Percentiles rank a stretch among this genome's conserved stretches.
These are phyloP conservation scores for Xylaria sp. DNA, from an alignment of 2,329 filamentous ascomycete genomes.

Conservation along the genomic window DNA sequence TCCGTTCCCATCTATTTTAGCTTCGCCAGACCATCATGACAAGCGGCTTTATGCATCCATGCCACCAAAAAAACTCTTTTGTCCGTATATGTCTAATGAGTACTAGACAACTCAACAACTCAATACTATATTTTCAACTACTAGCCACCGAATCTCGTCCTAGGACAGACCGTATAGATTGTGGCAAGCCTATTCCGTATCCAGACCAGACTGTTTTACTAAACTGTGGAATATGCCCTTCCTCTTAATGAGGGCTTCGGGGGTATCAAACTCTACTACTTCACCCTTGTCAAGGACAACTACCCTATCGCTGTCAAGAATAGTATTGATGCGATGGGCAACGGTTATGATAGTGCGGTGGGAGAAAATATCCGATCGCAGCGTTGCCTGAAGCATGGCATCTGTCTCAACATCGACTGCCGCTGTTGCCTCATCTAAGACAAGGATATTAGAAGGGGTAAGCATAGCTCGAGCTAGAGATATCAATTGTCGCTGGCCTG, in stretches of 20 bases:
- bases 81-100: constrained; percentile 2
- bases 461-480: constrained; percentile 93
- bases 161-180: constrained; percentile 1
- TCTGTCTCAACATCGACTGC: constrained; percentile 76
- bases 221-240: constrained; percentile 88
- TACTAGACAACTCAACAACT: constrained; percentile 6
- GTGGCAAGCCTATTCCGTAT: constrained; percentile 54
- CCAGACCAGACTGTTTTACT: constrained; percentile 88
- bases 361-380: constrained; percentile 76
- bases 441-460: constrained; percentile 95
- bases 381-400: constrained; percentile 71
- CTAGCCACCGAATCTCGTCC: neutral
- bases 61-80: constrained; percentile 2
- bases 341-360: constrained; percentile 98
- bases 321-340: constrained; percentile 97
- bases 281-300: constrained; percentile 91
- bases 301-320: constrained; percentile 87
- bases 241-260: constrained; percentile 77
- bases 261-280: constrained; percentile 93
- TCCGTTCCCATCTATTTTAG: constrained; percentile 11
- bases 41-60: constrained; percentile 16
- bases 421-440: constrained; percentile 95
- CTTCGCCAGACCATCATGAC: neutral
- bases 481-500: constrained; percentile 93
- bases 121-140: neutral